Evolutionary conservation across 805 yeast species (phyloP).

Genomic region (Yarrowia phangngaensis): DNA sequence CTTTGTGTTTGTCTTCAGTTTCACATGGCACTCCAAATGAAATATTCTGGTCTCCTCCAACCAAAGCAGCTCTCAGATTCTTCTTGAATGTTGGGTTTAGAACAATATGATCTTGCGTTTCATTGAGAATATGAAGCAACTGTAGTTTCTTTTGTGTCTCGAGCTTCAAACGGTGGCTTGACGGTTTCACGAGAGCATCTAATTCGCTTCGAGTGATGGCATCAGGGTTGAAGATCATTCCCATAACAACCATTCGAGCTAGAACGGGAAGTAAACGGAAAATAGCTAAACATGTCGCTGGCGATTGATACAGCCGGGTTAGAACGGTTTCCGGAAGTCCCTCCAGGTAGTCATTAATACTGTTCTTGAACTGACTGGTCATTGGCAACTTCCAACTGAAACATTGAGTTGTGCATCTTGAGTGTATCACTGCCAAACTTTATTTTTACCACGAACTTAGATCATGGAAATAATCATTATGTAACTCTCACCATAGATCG

Average conservation of each 20-base stretch:
- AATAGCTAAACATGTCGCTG: slow-evolving; percentile 94
- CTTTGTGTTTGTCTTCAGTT: slow-evolving; percentile 52
- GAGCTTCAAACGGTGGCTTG: slow-evolving; percentile 51
- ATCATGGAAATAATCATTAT: neutral
- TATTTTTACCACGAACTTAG: too few species aligned
- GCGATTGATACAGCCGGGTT: slow-evolving; percentile 66
- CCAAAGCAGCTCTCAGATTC: slow-evolving; percentile 75
- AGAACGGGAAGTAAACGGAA: slow-evolving; percentile 82
- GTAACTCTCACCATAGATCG: neutral
- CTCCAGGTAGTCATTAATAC: slow-evolving; percentile 85
- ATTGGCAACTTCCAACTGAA: neutral
- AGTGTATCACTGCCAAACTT: too few species aligned
- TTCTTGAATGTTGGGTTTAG: slow-evolving; percentile 65
- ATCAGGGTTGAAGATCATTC: slow-evolving; percentile 76
- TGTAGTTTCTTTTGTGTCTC: slow-evolving; percentile 78
- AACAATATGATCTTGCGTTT: slow-evolving; percentile 40
- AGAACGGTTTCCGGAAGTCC: slow-evolving; percentile 86
- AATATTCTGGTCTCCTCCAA: slow-evolving; percentile 63
- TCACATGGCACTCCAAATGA: slow-evolving; percentile 75
- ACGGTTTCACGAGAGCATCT: slow-evolving; percentile 61
- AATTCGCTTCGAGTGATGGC: slow-evolving; percentile 51
- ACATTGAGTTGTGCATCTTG: neutral
- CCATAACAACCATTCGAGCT: slow-evolving; percentile 84
- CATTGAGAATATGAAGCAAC: slow-evolving; percentile 69
- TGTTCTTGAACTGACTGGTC: slow-evolving; percentile 49